Evolutionary conservation across 768 basidiomycete genomes (phyloP).

Genomic region (Baorangia bicolor): DNA sequence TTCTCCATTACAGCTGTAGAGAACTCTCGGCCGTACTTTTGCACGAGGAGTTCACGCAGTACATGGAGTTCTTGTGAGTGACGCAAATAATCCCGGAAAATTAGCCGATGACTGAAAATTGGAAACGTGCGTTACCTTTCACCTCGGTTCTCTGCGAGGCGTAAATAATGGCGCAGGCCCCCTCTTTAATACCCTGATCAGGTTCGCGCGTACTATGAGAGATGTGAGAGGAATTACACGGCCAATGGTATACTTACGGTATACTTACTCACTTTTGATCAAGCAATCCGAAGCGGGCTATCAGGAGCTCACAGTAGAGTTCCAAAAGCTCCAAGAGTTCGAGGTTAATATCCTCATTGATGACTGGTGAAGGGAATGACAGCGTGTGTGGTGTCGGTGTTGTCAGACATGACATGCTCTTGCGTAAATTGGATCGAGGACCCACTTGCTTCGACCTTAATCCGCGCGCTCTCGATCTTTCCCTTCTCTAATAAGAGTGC

Average conservation of each 20-base stretch:
- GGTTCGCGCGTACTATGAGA: slow-evolving; percentile 68
- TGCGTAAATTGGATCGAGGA: slow-evolving; percentile 16
- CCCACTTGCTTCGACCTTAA: slow-evolving; percentile 83
- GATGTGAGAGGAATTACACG: slow-evolving; percentile 5
- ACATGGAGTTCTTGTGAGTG: slow-evolving; percentile 72
- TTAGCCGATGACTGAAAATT: not conserved
- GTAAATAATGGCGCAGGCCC: slow-evolving; percentile 83
- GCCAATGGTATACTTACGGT: not conserved
- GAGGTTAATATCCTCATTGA: slow-evolving; percentile 80
- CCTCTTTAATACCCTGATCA: slow-evolving; percentile 84
- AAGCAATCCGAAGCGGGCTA: slow-evolving; percentile 88
- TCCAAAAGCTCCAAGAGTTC: slow-evolving; percentile 92
- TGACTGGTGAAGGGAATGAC: slow-evolving; percentile 45
- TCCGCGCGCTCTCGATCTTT: slow-evolving; percentile 79
- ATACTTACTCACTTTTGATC: slow-evolving; percentile 71
- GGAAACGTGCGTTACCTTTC: slow-evolving; percentile 53
- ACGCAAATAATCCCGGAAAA: not conserved
- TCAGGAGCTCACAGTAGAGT: slow-evolving; percentile 90
- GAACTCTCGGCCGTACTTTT: slow-evolving; percentile 93
- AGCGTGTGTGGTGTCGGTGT: slow-evolving; percentile 16
- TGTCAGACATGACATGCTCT: slow-evolving; percentile 9
- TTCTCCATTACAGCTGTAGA: slow-evolving; percentile 86
- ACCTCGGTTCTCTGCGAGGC: slow-evolving; percentile 91
- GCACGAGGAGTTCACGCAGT: slow-evolving; percentile 90
- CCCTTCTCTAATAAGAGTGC: slow-evolving; percentile 75